Conservation (phyloP, 306 rosid species). For the Castanea crenata region DNA sequence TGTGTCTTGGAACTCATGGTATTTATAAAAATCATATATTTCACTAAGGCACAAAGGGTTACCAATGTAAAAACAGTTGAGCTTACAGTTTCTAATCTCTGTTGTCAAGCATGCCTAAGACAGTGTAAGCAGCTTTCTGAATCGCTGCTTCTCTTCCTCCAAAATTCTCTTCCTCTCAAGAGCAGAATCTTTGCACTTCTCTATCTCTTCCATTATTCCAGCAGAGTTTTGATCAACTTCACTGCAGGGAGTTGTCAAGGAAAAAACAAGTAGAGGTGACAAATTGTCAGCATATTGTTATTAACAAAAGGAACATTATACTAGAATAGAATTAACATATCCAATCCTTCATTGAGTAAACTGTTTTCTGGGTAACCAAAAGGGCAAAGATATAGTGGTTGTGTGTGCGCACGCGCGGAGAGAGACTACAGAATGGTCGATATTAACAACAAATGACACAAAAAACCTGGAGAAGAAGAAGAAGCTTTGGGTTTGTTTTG, state of each 20-base stretch:
- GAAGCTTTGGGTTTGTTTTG: background rate
- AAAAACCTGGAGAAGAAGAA: too few species aligned
- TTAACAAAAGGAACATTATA: background rate
- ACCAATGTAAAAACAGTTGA: background rate
- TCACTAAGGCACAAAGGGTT: background rate
- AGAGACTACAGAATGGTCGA: background rate
- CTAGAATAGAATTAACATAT: background rate
- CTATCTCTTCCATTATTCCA: constrained; percentile 59
- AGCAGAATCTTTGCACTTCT: constrained; percentile 58
- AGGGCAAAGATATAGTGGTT: background rate
- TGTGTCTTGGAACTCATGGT: background rate
- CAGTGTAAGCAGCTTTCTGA: constrained; percentile 79
- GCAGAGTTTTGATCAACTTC: constrained; percentile 66
- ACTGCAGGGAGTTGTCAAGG: constrained; percentile 24
- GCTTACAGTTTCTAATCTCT: constrained; percentile 37
- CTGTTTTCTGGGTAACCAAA: background rate
- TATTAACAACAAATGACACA: background rate
- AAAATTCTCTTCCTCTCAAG: constrained; percentile 57
- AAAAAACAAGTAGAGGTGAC: constrained; percentile 1
- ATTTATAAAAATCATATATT: background rate
- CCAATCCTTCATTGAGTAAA: background rate
- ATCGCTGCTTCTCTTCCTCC: constrained; percentile 67
- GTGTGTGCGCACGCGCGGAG: too few species aligned
- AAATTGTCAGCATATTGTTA: background rate
- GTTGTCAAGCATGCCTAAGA: constrained; percentile 59